Percentiles rank a stretch among this genome's conserved stretches.
Evolutionary conservation across 371 early-diverging fungal species (phyloP).

Genomic region (Phascolomyces articulosus): DNA sequence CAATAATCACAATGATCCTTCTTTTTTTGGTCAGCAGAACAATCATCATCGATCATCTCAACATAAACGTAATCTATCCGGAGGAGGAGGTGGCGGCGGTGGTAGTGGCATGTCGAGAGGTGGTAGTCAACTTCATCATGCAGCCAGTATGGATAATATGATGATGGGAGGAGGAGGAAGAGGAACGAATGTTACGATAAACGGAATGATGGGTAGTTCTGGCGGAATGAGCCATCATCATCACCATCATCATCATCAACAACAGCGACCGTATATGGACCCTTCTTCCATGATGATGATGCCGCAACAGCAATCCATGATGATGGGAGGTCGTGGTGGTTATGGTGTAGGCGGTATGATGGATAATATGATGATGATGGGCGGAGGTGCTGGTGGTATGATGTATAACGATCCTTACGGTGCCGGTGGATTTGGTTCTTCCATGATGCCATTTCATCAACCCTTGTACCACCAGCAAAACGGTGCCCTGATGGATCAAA

Average conservation of each 20-base stretch:
- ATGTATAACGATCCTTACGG: not conserved
- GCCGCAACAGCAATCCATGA: not conserved
- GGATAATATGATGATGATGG: not conserved
- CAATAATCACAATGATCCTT: not conserved
- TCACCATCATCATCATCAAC: no score
- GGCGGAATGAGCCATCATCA: not conserved
- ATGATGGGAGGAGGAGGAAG: not conserved
- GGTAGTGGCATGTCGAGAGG: not conserved
- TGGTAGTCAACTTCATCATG: no score
- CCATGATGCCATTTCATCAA: not conserved
- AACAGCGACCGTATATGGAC: not conserved
- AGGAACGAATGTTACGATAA: not conserved
- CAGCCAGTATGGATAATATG: no score
- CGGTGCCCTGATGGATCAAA: slow-evolving; percentile 5
- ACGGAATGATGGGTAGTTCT: not conserved
- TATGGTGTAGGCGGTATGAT: not conserved
- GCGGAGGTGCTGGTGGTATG: not conserved
- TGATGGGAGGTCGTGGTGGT: not conserved
- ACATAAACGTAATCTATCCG: not conserved
- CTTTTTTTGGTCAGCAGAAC: not conserved
- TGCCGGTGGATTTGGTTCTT: not conserved
- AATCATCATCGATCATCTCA: not conserved
- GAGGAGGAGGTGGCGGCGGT: not conserved
- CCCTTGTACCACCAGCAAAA: slow-evolving; percentile 1
- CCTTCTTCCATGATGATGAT: not conserved